These are phyloP conservation scores for Nyctanthes arbortristis DNA, from an alignment of 257 asterid genomes.

Conservation along the genomic window DNA sequence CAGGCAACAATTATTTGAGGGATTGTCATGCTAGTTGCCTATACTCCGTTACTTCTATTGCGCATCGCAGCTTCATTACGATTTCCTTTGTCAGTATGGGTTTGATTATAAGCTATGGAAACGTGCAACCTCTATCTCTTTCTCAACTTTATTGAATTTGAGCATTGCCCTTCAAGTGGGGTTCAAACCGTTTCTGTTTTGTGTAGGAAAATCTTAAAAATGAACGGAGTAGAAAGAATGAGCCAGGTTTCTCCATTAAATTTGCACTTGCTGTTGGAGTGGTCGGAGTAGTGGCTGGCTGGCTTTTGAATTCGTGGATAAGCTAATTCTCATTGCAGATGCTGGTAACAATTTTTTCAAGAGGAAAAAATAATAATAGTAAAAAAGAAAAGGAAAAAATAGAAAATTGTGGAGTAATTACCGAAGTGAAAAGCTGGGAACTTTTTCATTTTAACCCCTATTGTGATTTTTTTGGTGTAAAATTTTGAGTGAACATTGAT, in stretches of 20 bases:
- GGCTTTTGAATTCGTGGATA: constrained; percentile 34
- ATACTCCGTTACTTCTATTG: neutral
- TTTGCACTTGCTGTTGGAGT: constrained; percentile 42
- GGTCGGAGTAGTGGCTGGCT: constrained; percentile 40
- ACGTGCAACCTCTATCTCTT: neutral
- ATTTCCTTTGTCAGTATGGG: too few species aligned
- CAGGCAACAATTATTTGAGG: too few species aligned
- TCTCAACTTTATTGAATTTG: neutral
- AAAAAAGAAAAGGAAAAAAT: too few species aligned
- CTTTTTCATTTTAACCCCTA: neutral
- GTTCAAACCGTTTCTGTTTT: neutral
- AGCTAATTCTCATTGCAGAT: neutral
- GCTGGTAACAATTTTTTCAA: neutral
- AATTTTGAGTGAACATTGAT: neutral
- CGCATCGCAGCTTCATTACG: neutral
- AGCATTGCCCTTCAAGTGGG: neutral
- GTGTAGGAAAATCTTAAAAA: constrained; percentile 37
- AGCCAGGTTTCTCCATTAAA: constrained; percentile 32
- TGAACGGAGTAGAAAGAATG: constrained; percentile 24
- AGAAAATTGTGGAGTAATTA: neutral
- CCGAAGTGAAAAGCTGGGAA: neutral
- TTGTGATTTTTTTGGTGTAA: neutral
- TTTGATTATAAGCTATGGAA: neutral
- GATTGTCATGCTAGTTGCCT: neutral
- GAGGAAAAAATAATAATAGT: too few species aligned